Base-by-base conservation (phyloP, 2,329 filamentous ascomycete genomes). In the Albifimbria verrucaria region DNA sequence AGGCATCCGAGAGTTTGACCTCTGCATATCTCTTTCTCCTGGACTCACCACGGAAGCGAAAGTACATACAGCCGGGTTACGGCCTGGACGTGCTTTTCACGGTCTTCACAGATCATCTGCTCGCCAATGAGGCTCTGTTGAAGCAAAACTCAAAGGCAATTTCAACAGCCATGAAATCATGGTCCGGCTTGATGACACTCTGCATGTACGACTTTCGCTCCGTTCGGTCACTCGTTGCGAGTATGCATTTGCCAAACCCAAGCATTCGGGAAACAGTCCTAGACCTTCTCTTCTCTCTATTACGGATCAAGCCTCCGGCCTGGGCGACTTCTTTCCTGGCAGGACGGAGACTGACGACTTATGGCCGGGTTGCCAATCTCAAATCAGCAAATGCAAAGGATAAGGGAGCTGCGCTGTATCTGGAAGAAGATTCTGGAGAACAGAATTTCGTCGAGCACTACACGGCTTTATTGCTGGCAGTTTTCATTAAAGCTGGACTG, bases 311-410 rank as follows among this genome's bases (percentile, higher is more conserved):
- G 46, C 92, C 54, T 86, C 94, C 43, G 87, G 92, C 9, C 4
- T 99, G 94, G 94, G 95, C 94, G 7, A 92, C 91, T 0, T 95
- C 93, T 0, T 99, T 96, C 68, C 81, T 99, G 46, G 94, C 95
- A 32, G 95, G 94, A 7, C 84, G 94, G 59, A 82, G 95, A 55
- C 77, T 99, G 46, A 99, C 95, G 1, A 99, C 94, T 0, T 99
- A 99, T 68, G 93, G 92, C n/a, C 83, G 95, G 62, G 92, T 97
- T 36, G 86, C 91, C 7, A 94, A 91, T 55, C 75, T 97, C 49
- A 91, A 90, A 59, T 79, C 86, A 1, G 78, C 85, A 24, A 70
- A 73, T 7, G 68, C 65, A 15, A 81, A 80, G 55, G 72, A 74
- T 21, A 67, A 77, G 44, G 75, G 80, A 21, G 67, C 76, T 7